Conservation (phyloP, 2,329 filamentous ascomycete species). For the Botrytis elliptica region DNA sequence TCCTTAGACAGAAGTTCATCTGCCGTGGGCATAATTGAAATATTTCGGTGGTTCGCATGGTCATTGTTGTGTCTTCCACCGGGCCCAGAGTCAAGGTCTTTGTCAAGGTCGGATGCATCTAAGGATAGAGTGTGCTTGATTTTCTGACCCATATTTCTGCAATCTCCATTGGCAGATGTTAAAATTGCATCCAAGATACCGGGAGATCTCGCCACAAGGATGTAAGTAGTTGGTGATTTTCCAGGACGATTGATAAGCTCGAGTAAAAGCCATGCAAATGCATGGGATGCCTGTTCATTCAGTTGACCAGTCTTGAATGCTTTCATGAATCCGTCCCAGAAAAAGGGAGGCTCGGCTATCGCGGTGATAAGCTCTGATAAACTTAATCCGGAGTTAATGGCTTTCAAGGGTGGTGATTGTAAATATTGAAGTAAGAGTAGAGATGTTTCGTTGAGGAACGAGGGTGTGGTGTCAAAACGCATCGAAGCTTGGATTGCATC, state of each 20-base stretch:
- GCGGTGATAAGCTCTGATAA: slow-evolving; percentile 47
- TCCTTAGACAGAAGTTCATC: slow-evolving; percentile 60
- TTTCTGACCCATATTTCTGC: slow-evolving; percentile 43
- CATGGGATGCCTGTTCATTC: slow-evolving; percentile 33
- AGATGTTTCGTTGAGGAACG: slow-evolving; percentile 46
- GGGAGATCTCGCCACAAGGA: slow-evolving; percentile 36
- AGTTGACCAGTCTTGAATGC: slow-evolving; percentile 37
- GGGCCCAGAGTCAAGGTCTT: slow-evolving; percentile 38
- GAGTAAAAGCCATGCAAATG: slow-evolving; percentile 45
- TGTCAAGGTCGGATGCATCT: slow-evolving; percentile 22
- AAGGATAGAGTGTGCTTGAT: slow-evolving; percentile 43
- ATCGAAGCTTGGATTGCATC: slow-evolving; percentile 44
- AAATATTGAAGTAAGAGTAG: slow-evolving; percentile 42
- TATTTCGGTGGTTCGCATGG: slow-evolving; percentile 56
- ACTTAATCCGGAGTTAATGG: slow-evolving; percentile 36
- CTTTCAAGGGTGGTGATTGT: slow-evolving; percentile 29
- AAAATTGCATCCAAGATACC: slow-evolving; percentile 31
- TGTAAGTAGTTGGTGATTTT: slow-evolving; percentile 30
- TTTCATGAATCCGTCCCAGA: slow-evolving; percentile 45
- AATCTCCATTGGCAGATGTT: slow-evolving; percentile 27
- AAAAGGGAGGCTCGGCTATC: slow-evolving; percentile 50
- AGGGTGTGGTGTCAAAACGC: slow-evolving; percentile 44
- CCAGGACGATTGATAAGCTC: slow-evolving; percentile 45
- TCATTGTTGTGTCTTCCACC: slow-evolving; percentile 77
- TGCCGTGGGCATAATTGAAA: slow-evolving; percentile 63